These are phyloP conservation scores for Echium plantagineum DNA, from an alignment of 257 asterid genomes.

Conservation along the genomic window DNA sequence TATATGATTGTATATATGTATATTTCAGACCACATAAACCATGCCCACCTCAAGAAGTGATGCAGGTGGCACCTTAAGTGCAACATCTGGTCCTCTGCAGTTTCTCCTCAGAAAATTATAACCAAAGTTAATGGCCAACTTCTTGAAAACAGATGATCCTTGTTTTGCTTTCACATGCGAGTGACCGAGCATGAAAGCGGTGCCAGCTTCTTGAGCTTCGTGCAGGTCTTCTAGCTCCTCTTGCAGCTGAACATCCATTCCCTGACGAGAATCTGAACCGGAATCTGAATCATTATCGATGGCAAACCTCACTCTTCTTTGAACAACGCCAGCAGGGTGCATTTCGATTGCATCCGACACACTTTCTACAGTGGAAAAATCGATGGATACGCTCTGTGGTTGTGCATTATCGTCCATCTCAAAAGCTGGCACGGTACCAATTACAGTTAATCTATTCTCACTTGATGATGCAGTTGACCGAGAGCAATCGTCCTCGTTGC, in stretches of 20 bases:
- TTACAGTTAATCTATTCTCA: constrained; percentile 60
- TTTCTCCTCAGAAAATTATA: constrained; percentile 71
- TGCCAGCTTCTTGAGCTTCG: constrained; percentile 74
- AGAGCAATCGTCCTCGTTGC: constrained; percentile 35
- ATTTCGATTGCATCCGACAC: constrained; percentile 32
- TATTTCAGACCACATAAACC: constrained; percentile 60
- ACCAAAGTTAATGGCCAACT: constrained; percentile 67
- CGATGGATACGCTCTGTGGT: constrained; percentile 61
- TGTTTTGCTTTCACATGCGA: constrained; percentile 79
- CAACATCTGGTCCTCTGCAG: constrained; percentile 85
- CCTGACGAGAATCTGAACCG: constrained; percentile 21
- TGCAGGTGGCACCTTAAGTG: constrained; percentile 90
- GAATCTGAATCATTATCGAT: constrained; percentile 28
- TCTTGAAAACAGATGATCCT: constrained; percentile 70
- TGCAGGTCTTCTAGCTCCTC: constrained; percentile 70
- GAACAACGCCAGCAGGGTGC: constrained; percentile 20
- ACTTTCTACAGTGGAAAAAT: constrained; percentile 37
- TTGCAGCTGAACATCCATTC: constrained; percentile 26
- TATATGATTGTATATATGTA: too few relatives aligned
- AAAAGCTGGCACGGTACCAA: constrained; percentile 55
- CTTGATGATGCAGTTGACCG: constrained; percentile 35
- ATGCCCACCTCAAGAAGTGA: constrained; percentile 93
- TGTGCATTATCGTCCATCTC: constrained; percentile 46
- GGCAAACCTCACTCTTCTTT: constrained; percentile 50
- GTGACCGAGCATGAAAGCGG: constrained; percentile 78